Evolutionary conservation across 495 filamentous ascomycete species (phyloP), one percentile per base, ranked within the genome.

Genomic region (Xeromyces bisporus): DNA sequence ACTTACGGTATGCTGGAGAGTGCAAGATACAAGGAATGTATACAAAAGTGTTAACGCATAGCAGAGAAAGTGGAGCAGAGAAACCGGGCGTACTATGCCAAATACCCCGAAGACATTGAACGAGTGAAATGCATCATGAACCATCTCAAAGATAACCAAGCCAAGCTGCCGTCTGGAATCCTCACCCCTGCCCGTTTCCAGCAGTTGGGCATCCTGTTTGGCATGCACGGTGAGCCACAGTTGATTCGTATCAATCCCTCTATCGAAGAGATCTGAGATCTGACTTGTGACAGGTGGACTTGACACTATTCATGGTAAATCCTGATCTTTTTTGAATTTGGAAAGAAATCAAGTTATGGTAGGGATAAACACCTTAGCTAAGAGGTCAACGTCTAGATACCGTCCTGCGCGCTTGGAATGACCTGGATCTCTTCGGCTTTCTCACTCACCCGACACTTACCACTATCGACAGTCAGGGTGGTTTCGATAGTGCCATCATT

Each of bases 91-190:
- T 96, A 87, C 48, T 93, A 93, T 50, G 40, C 51, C 23, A 94
- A 93, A 40, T 94, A 73, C 38, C 79, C 83, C 2, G 78, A 84
- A 33, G 87, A 96, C 50, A 58, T 77, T n/a, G 62, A 67, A 10
- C 55, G 64, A 7, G 73, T 94, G 14, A 76, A 75, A 38, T 51
- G 55, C 12, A 66, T 93, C 23, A 56, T 79, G 29, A 42, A 59
- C 16, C 65, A 79, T 36, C 67, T 91, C 39, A 51, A 53, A 3
- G 55, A 66, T 14, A 62, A 71, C 31, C 62, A 69, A 5, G 49
- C 79, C 18, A 46, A 53, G 3, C 51, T 87, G 12, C 75, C 84
- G 2, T 58, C 58, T 6, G 86, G 82, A 18, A 53, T 47, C 18
- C 54, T 94, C 24, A 84, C 76, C 0, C 64, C 76, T 2, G 52